phyloP scores from a whole-genome alignment of 179 eudicot genomes.

The Patellifolia procumbens region DNA sequence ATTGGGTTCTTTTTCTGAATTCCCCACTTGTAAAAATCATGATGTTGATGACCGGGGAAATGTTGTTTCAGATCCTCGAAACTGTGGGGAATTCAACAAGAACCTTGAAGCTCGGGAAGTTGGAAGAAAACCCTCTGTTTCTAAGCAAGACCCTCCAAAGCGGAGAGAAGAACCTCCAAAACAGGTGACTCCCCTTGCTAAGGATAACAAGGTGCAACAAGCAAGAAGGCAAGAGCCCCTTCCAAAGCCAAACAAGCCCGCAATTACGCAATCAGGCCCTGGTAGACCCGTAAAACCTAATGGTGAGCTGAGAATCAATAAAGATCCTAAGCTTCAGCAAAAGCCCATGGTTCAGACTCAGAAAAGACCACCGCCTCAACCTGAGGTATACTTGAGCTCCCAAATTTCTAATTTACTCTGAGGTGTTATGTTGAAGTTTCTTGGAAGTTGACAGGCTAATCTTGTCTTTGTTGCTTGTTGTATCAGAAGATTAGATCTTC shows the following conservation, averaged over 20 bases:
- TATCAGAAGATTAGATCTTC: constrained; percentile 42
- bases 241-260: constrained; percentile 54
- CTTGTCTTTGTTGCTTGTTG: constrained; percentile 12
- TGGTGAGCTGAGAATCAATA: constrained; percentile 35
- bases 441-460: background rate
- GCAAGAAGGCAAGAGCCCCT: constrained; percentile 42
- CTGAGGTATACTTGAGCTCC: constrained; percentile 38
- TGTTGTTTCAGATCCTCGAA: constrained; percentile 74
- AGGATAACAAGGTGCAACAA: constrained; percentile 44
- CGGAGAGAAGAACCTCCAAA: constrained; percentile 37
- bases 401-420: background rate
- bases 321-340: constrained; percentile 47
- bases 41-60: constrained; percentile 32
- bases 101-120: constrained; percentile 46
- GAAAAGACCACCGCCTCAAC: constrained; percentile 56
- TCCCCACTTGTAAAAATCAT: constrained; percentile 44
- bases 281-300: constrained; percentile 59
- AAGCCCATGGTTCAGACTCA: constrained; percentile 44
- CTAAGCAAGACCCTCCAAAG: constrained; percentile 38
- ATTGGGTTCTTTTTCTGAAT: constrained; percentile 52
- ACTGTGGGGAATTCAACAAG: constrained; percentile 58
- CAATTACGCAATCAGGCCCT: constrained; percentile 47
- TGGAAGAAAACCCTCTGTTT: constrained; percentile 49
- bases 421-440: background rate
- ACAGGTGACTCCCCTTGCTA: constrained; percentile 29